Evolutionary conservation across 225 moss, liverwort and hornwort species (phyloP), one percentile per base, ranked within the genome.

Genomic region (Anthoceros angustus): DNA sequence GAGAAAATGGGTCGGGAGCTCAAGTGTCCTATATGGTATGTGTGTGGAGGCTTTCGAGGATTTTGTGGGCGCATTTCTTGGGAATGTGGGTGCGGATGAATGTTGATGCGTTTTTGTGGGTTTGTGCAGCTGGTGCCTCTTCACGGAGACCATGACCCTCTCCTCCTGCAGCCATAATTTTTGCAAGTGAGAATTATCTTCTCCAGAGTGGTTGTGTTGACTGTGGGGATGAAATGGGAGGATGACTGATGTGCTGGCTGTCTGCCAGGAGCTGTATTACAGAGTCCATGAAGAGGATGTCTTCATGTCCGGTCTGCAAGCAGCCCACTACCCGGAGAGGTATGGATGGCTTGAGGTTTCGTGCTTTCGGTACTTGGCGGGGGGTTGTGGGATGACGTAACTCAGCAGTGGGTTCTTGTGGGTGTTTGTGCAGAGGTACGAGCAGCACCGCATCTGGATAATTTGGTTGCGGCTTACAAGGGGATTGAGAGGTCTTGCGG

Each of bases 1-100:
- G 82, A 82, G 66, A 69, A 73, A 42, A 79, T 82, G 79, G 82
- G 70, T 38, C 66, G 79, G 42, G 82, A 82, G 76, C 82, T 82
- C 65, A 72, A 68, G 55, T 82, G 82, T 46, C 67, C 74, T 0
- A 79, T 82, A 41, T 82, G 82, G 82, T 82, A 67, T 6, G 41
- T 6, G 9, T 26, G 7, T 55, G 26, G 24, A 39, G n/a, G 46
- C 32, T 2, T 68, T 50, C 2, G 14, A 9, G 2, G 21, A 21
- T n/a, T 14, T 32, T n/a, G n/a, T n/a, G n/a, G n/a, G n/a, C n/a
- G n/a, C n/a, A n/a, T n/a, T n/a, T n/a, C 18, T 10, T 14, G 60
- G 23, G 10, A 26, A 23, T 61, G 15, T 43, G n/a, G 11, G 4
- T 12, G 61, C 20, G 11, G 10, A 18, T 25, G 49, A n/a, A 25